These are phyloP conservation scores for Obba rivulosa DNA, from an alignment of 768 basidiomycete species.

Conservation along the genomic window DNA sequence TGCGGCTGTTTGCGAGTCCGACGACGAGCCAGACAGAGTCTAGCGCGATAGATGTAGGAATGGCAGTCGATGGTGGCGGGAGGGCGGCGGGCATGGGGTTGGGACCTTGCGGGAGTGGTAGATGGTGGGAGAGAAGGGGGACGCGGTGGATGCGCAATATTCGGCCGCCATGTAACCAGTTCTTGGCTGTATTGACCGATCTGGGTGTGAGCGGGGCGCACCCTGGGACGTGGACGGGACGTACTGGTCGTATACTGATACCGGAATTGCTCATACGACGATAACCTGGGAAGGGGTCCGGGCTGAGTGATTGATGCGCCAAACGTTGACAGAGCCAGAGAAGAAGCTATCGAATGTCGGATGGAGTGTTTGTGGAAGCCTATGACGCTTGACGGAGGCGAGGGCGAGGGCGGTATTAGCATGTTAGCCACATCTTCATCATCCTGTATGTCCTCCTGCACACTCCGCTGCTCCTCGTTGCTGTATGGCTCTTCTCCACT, in stretches of 20 bases:
- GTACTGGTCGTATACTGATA: constrained; percentile 65
- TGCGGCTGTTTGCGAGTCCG: constrained; percentile 79
- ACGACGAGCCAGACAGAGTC: constrained; percentile 83
- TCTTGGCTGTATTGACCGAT: constrained; percentile 46
- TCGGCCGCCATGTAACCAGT: constrained; percentile 74
- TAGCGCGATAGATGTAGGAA: constrained; percentile 84
- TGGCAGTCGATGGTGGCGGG: constrained; percentile 43
- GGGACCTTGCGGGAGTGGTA: constrained; percentile 2
- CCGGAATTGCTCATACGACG: constrained; percentile 51
- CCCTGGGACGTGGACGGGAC: constrained; percentile 18
- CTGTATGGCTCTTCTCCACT: constrained; percentile 13
- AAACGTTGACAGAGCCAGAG: constrained; percentile 1
- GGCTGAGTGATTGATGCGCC: constrained; percentile 2
- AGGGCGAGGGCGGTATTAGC: no score
- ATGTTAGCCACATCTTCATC: no score
- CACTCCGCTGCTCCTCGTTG: no score
- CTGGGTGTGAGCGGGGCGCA: background rate
- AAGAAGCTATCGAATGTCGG: no score
- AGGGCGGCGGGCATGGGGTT: constrained; percentile 11
- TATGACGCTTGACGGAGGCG: no score
- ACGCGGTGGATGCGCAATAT: constrained; percentile 63
- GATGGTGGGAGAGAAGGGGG: constrained; percentile 16
- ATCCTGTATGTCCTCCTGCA: no score
- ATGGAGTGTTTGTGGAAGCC: no score
- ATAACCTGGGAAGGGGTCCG: constrained; percentile 49